These are phyloP conservation scores for Kernera saxatilis DNA, from an alignment of 345 rosid genomes.

Conservation along the genomic window DNA sequence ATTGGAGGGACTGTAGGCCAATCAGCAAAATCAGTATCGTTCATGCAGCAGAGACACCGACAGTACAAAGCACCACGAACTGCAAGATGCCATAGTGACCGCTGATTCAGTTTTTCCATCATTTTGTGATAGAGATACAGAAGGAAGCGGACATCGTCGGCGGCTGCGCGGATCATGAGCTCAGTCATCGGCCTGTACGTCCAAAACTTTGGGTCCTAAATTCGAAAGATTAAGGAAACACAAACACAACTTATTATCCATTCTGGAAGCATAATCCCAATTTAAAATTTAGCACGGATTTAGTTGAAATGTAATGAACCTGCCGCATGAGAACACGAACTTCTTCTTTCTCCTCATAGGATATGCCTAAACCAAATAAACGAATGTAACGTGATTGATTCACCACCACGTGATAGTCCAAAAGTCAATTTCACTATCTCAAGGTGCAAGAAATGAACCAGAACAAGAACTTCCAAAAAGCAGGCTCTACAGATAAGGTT, in stretches of 20 bases:
- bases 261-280: background rate
- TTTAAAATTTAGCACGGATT: background rate
- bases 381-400: background rate
- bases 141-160: conserved; percentile 96
- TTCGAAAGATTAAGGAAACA: background rate
- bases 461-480: conserved; percentile 24
- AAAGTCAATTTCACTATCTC: conserved; percentile 1
- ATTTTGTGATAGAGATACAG: conserved; percentile 66
- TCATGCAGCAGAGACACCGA: conserved; percentile 78
- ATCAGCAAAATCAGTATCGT: conserved; percentile 57
- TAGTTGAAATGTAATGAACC: conserved; percentile 40
- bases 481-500: conserved; percentile 14
- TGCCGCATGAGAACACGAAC: conserved; percentile 81
- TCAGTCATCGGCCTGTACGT: conserved; percentile 73
- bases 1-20: conserved; percentile 69
- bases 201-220: conserved; percentile 92
- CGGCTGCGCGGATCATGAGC: conserved; percentile 88
- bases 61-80: conserved; percentile 80
- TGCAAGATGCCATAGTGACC: conserved; percentile 72
- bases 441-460: conserved; percentile 24
- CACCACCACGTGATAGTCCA: background rate
- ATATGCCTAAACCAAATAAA: conserved; percentile 48
- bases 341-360: conserved; percentile 92
- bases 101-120: conserved; percentile 68
- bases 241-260: background rate